phyloP scores from a whole-genome alignment of 768 basidiomycete genomes.

The Boletus insuetus region DNA sequence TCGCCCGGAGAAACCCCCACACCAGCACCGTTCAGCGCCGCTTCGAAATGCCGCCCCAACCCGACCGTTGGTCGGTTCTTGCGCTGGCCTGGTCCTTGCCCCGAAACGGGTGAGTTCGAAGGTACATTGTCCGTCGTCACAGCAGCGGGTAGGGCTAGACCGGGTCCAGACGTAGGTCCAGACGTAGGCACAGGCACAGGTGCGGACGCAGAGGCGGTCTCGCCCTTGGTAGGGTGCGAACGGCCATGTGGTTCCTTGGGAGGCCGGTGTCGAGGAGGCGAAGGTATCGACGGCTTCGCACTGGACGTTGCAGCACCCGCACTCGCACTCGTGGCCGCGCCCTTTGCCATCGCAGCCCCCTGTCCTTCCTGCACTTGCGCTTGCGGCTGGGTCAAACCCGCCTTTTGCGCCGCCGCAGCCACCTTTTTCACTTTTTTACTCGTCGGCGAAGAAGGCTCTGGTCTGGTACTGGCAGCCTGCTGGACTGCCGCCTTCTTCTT shows the following conservation, averaged over 20 bases:
- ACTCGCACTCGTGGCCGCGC: not conserved
- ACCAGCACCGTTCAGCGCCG: slow-evolving; percentile 64
- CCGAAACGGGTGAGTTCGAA: slow-evolving; percentile 4
- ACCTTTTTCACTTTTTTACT: slow-evolving; percentile 38
- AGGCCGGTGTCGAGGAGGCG: slow-evolving; percentile 14
- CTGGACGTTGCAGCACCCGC: slow-evolving; percentile 5
- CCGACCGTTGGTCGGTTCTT: slow-evolving; percentile 60
- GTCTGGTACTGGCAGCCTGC: slow-evolving; percentile 24
- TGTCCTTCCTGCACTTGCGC: not conserved
- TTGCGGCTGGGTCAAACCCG: not conserved
- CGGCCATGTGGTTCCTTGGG: slow-evolving; percentile 18
- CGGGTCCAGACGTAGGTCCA: too few species aligned
- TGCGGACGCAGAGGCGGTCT: not conserved
- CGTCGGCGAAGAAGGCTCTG: slow-evolving; percentile 24
- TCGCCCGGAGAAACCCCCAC: slow-evolving; percentile 36
- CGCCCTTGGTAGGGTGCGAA: slow-evolving; percentile 12
- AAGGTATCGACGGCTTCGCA: slow-evolving; percentile 5
- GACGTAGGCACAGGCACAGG: not conserved
- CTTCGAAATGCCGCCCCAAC: slow-evolving; percentile 67
- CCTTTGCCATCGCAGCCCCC: not conserved
- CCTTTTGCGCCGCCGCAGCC: slow-evolving; percentile 22
- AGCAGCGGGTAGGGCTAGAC: not conserved
- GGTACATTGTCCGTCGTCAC: slow-evolving; percentile 4
- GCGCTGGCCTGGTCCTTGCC: slow-evolving; percentile 25
- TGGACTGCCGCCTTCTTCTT: slow-evolving; percentile 33